Base-by-base conservation (phyloP, 768 basidiomycete species). In the Lenzites betulinus region DNA sequence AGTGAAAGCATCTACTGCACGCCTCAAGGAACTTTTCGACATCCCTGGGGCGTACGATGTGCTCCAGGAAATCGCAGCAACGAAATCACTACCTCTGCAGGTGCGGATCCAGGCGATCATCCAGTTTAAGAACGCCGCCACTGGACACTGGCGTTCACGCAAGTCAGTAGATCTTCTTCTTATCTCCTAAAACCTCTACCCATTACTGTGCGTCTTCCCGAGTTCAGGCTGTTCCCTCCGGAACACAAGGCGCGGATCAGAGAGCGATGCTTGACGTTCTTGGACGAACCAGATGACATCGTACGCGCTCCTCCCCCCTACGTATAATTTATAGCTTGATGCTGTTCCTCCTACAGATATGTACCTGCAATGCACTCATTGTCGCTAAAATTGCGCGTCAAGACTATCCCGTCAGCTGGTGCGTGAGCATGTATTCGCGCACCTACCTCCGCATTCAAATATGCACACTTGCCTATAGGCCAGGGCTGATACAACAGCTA, bases 91-190 rank as follows among this genome's bases (percentile, higher is more conserved):
- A n/a, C 87, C 90, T 15, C 71, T 89, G 38, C 76, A 76, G 16
- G 81, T 94, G 51, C 85, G 93, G 42, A 83, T 90, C 65, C 90
- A 91, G 71, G 86, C 89, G 25, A 91, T 93, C 63, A 89, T 95
- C 56, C 92, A 93, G 68, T 90, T 95, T 77, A 95, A 95, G 76
- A 95, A 95, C 66, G 80, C 81, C 1, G 87, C 86, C 2, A 71
- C 87, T 3, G 75, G 75, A 50, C 87, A 91, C 67, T 96, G 94
- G 94, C 80, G 83, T 69, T 88, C 87, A 33, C 76, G 87, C 76
- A 92, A 85, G 92, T 91, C 64, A 69, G 82, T 68, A 11, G n/a
- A n/a, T n/a, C 30, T 33, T 22, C 65, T 64, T 23, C 18, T 50
- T 36, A 38, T 46, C 7, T 1, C 22, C 12, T 25, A 23, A 2